phyloP scores from a whole-genome alignment of 2,329 filamentous ascomycete genomes.

The Xylaria sp. region DNA sequence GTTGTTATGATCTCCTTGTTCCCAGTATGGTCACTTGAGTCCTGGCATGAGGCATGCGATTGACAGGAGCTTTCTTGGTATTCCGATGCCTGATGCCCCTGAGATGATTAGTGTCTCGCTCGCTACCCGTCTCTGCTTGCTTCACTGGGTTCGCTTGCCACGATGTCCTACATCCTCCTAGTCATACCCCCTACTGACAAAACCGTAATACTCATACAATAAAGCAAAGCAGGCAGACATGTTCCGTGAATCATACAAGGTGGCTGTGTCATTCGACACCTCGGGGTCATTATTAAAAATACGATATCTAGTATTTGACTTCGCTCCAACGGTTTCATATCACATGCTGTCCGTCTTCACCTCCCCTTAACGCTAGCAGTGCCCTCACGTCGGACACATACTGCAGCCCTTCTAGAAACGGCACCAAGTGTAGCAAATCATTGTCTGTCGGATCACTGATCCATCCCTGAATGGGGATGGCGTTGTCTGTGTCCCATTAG shows the following conservation, averaged over 20 bases:
- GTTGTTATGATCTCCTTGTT: no score
- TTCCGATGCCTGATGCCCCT: neutral
- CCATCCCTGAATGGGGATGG: conserved; percentile 99
- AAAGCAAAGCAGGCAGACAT: neutral
- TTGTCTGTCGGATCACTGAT: conserved; percentile 98
- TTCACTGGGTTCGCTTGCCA: neutral
- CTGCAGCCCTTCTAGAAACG: conserved; percentile 91
- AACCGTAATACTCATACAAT: conserved; percentile 18
- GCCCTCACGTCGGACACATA: conserved; percentile 97
- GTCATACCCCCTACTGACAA: neutral
- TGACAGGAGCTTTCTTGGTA: neutral
- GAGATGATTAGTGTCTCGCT: neutral
- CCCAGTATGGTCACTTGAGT: no score
- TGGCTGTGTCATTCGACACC: conserved; percentile 15
- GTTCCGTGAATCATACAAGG: conserved; percentile 15
- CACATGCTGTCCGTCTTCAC: conserved; percentile 74
- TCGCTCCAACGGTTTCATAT: conserved; percentile 31
- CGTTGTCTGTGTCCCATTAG: conserved; percentile 78
- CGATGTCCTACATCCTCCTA: neutral
- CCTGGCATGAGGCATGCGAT: no score
- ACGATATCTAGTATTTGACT: conserved; percentile 33
- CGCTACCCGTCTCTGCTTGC: neutral
- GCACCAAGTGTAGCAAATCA: conserved; percentile 91
- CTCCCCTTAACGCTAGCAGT: conserved; percentile 86
- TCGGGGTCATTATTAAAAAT: conserved; percentile 34